Conservation (phyloP, 2,329 filamentous ascomycete genomes). For the Remersonia thermophila region DNA sequence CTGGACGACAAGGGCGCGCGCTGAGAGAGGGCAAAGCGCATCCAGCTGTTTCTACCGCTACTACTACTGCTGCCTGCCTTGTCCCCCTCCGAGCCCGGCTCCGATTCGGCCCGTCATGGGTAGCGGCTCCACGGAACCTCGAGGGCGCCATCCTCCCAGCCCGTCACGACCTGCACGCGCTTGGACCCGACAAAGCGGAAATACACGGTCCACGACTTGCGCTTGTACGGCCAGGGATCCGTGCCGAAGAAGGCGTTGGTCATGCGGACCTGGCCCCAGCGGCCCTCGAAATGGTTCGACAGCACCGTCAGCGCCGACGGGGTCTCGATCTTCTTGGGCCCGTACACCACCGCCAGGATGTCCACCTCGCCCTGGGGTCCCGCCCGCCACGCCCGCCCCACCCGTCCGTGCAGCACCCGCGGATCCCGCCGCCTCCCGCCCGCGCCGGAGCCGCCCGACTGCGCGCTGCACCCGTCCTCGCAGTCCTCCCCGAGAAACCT, state of each 20-base stretch:
- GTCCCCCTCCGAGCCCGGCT: no score
- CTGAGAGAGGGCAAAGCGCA: background rate
- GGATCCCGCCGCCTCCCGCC: conserved; percentile 12
- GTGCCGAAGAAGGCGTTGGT: conserved; percentile 15
- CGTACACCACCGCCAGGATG: conserved; percentile 13
- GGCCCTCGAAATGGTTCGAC: conserved; percentile 14
- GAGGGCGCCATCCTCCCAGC: conserved; percentile 21
- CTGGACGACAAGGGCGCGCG: conserved; percentile 2
- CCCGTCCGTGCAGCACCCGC: conserved; percentile 4
- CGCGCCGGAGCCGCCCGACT: no score
- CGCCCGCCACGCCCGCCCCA: conserved; percentile 7
- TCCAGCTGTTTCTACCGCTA: no score
- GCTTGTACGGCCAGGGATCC: conserved; percentile 15
- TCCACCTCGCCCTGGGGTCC: conserved; percentile 11
- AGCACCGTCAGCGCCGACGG: conserved; percentile 12
- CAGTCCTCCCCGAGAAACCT: conserved; percentile 3
- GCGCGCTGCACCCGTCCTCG: no score
- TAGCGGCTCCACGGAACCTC: conserved; percentile 17
- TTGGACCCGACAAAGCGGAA: conserved; percentile 11
- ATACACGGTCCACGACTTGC: conserved; percentile 16
- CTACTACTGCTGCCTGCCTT: no score
- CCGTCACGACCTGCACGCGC: conserved; percentile 18
- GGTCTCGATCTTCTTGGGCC: conserved; percentile 13
- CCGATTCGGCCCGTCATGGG: no score
- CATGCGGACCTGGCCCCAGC: conserved; percentile 15